phyloP scores from a whole-genome alignment of 495 filamentous ascomycete species.

The Xylaria castorea region DNA sequence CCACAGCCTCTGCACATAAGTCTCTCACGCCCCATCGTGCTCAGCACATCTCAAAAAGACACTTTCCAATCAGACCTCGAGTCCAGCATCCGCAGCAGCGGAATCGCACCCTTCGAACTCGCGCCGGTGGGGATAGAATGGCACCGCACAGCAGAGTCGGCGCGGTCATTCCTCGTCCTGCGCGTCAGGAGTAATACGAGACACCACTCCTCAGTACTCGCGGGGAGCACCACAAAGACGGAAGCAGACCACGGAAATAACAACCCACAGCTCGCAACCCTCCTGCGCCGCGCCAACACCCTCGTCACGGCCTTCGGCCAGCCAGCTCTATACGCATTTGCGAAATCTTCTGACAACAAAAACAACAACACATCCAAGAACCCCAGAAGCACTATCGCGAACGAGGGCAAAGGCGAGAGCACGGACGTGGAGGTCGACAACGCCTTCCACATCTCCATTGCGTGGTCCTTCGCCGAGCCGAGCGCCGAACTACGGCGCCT shows the following conservation, averaged over 20 bases:
- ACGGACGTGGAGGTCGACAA: constrained; percentile 43
- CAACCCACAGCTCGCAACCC: constrained; percentile 63
- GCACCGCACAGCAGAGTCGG: constrained; percentile 64
- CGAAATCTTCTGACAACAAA: not conserved
- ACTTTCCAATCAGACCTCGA: constrained; percentile 61
- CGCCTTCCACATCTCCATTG: constrained; percentile 82
- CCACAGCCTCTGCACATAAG: constrained; percentile 90
- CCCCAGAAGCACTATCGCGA: not conserved
- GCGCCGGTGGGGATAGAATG: constrained; percentile 43
- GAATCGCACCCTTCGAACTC: constrained; percentile 47
- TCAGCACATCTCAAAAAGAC: constrained; percentile 70
- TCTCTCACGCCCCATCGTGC: constrained; percentile 75
- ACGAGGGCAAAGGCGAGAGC: not conserved
- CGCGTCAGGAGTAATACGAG: constrained; percentile 48
- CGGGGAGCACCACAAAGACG: constrained; percentile 26
- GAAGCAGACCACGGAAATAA: constrained; percentile 8
- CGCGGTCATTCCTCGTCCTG: constrained; percentile 87
- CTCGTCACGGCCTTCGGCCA: constrained; percentile 66
- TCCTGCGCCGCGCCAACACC: constrained; percentile 71
- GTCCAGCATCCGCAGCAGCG: constrained; percentile 34
- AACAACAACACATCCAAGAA: not conserved
- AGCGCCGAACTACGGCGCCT: constrained; percentile 44
- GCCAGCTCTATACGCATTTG: constrained; percentile 70
- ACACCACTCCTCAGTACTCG: too few species aligned
- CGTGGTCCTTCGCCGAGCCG: constrained; percentile 68